These are phyloP conservation scores for Ogataea trehalophila DNA, from an alignment of 805 yeast genomes.

Conservation along the genomic window DNA sequence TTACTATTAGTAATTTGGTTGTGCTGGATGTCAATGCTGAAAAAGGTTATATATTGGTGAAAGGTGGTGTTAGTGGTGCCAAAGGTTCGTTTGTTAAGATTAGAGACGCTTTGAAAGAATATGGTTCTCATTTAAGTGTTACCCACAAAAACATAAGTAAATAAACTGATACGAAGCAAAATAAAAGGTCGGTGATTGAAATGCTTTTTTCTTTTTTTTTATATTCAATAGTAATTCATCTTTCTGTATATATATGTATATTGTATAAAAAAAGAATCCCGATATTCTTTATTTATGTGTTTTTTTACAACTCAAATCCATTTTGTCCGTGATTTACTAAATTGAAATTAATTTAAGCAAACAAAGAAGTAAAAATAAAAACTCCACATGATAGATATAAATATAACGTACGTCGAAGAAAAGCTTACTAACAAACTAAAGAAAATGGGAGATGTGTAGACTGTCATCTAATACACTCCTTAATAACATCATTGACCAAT, in stretches of 20 bases:
- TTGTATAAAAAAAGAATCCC: no score
- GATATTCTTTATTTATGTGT: no score
- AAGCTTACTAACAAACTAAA: not conserved
- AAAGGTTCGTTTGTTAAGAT: constrained; percentile 68
- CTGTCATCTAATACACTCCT: not conserved
- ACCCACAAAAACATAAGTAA: not conserved
- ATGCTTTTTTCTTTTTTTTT: no score
- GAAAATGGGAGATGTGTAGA: not conserved
- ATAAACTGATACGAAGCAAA: not conserved
- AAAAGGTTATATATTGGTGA: constrained; percentile 74
- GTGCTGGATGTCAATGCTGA: constrained; percentile 78
- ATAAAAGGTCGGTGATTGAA: not conserved
- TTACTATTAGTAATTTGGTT: constrained; percentile 71
- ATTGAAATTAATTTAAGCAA: no score
- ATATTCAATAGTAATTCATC: not conserved
- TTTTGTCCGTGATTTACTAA: no score
- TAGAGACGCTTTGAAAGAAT: constrained; percentile 66
- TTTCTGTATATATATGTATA: not conserved
- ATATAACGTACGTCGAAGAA: not conserved
- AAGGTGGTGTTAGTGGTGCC: constrained; percentile 92
- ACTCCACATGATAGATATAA: not conserved
- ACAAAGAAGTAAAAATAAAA: no score
- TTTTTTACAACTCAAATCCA: no score
- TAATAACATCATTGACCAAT: constrained; percentile 37
- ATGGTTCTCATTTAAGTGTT: constrained; percentile 25